Evolutionary conservation across 208 protist species (phyloP), one percentile per base, ranked within the genome.

Genomic region (Wallacemonas collosoma): DNA sequence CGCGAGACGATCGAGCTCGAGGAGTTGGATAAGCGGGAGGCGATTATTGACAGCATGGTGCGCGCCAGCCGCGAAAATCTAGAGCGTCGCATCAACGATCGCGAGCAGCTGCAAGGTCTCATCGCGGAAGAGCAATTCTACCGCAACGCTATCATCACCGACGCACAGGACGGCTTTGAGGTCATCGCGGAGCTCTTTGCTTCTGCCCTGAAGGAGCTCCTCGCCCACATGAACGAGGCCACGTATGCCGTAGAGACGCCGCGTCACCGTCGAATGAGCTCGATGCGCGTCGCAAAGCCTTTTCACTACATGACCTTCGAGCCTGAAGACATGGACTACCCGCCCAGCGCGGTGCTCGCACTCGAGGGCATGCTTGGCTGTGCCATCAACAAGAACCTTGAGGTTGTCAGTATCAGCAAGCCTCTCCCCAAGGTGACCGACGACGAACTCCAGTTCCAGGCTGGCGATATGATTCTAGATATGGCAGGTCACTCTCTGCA

Each of bases 231-330:
- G 60, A 63, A 79, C 39, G 76, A 67, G 51, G 50, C 38, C 8
- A 57, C 5, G 43, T 82, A 88, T 35, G 76, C 77, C 4, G 69
- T 78, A 26, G 73, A 81, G 15, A 53, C 68, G 50, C 67, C 63
- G n/a, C 89, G 87, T 48, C 86, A 85, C 36, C 84, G 86, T 56
- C 74, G 79, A 50, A 50, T 81, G 17, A 79, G 75, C 66, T 82
- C 78, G 14, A 77, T 71, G 67, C 87, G 90, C 1, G 68, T 79
- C 56, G 82, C 86, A 17, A 95, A 95, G 75, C 68, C 77, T 2
- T 95, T 95, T 71, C 90, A 95, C 79, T 95, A 95, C 81, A 91
- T 95, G 85, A 93, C 90, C 68, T 95, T 95, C 77, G 60, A 68
- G 5, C 84, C 86, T 4, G 88, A 92, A 53, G 90, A 95, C 79